phyloP scores from a whole-genome alignment of 148 eudicot genomes.

The Amaranthus cruentus region DNA sequence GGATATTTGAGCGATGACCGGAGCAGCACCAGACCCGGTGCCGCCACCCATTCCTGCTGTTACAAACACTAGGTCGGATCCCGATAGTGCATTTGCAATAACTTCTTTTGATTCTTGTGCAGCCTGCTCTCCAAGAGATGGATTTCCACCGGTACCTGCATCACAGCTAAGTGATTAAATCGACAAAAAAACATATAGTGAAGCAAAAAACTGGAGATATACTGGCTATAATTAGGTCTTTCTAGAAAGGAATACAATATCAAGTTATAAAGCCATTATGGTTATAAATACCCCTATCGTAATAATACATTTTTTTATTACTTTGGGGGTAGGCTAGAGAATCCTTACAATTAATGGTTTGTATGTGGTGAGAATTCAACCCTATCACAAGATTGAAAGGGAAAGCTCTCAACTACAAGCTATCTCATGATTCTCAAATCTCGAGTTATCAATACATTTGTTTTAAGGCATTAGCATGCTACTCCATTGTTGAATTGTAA shows the following conservation, averaged over 20 bases:
- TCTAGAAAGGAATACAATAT: too few species aligned
- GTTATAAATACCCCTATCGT: too few species aligned
- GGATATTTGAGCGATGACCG: slow-evolving; percentile 86
- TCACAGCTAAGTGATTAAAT: slow-evolving; percentile 22
- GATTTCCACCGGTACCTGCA: slow-evolving; percentile 97
- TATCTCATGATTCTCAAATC: background rate
- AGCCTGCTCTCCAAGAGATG: slow-evolving; percentile 92
- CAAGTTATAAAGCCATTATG: too few species aligned
- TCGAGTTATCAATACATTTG: background rate
- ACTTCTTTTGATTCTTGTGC: slow-evolving; percentile 93
- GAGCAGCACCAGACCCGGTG: slow-evolving; percentile 99
- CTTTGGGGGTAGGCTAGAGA: too few species aligned
- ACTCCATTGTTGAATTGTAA: background rate
- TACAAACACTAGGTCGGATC: slow-evolving; percentile 95
- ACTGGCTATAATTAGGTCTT: background rate
- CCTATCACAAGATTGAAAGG: too few species aligned
- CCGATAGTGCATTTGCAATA: slow-evolving; percentile 78
- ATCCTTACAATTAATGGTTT: too few species aligned
- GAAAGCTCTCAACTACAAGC: too few species aligned
- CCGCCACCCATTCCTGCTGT: slow-evolving; percentile 99
- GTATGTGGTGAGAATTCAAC: too few species aligned
- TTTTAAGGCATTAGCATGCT: background rate
- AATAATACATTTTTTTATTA: too few species aligned
- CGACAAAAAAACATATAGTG: slow-evolving; percentile 3
- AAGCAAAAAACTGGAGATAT: background rate